Conservation (phyloP, 208 protist species). For the Trypanosomatidae sp. region DNA sequence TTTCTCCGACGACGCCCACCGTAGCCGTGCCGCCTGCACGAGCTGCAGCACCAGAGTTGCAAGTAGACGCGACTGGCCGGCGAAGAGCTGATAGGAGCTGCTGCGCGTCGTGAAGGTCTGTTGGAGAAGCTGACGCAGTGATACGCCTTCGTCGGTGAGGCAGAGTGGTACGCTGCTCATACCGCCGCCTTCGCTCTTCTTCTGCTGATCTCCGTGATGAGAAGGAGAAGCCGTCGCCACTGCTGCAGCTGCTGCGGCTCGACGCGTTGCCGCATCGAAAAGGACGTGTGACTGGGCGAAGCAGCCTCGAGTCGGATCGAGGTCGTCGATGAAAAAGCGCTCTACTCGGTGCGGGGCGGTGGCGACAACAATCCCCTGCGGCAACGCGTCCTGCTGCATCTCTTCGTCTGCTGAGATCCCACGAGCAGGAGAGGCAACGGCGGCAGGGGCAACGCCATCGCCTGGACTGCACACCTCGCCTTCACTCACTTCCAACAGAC, state of each 20-base stretch:
- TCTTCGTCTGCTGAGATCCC: no score
- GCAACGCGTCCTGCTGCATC: no score
- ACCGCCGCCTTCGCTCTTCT: background rate
- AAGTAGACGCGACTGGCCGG: slow-evolving; percentile 31
- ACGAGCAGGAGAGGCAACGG: background rate
- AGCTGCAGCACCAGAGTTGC: slow-evolving; percentile 50
- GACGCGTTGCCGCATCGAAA: slow-evolving; percentile 15
- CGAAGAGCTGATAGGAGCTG: slow-evolving; percentile 20
- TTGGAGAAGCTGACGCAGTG: slow-evolving; percentile 26
- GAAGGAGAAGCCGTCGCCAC: background rate
- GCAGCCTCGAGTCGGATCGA: slow-evolving; percentile 42
- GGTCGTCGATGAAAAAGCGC: slow-evolving; percentile 74
- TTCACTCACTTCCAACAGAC: no score
- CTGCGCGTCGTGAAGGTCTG: slow-evolving; percentile 16
- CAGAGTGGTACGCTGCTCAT: slow-evolving; percentile 6
- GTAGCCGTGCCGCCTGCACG: slow-evolving; percentile 42
- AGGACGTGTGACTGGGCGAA: slow-evolving; percentile 29
- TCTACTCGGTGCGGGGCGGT: slow-evolving; percentile 43
- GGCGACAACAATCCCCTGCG: slow-evolving; percentile 4
- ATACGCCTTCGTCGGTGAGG: slow-evolving; percentile 26
- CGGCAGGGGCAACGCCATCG: background rate
- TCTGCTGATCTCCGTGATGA: background rate
- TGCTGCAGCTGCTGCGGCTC: background rate
- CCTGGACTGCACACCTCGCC: no score
- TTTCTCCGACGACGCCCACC: slow-evolving; percentile 8